Percentiles rank a stretch among this genome's conserved stretches.
These are phyloP conservation scores for Populus hybrid DNA, from an alignment of 441 rosid genomes.

Conservation along the genomic window DNA sequence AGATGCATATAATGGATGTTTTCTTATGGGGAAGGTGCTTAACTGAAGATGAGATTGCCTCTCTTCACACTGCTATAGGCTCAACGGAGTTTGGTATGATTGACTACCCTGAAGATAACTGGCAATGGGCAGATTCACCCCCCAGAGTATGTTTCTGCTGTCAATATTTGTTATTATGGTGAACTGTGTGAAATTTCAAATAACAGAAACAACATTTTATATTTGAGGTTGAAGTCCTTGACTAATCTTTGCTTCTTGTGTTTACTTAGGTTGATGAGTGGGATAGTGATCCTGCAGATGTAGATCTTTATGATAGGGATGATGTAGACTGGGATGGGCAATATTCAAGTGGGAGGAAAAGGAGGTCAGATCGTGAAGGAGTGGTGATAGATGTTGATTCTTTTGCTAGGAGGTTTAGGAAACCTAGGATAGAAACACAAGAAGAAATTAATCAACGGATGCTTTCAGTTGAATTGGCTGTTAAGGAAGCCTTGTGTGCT, in stretches of 20 bases:
- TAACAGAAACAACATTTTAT: background rate
- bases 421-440: conserved; percentile 93
- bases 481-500: conserved; percentile 92
- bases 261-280: conserved; percentile 86
- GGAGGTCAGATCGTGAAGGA: conserved; percentile 84
- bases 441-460: conserved; percentile 96
- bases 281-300: conserved; percentile 99
- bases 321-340: conserved; percentile 99
- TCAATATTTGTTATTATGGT: background rate
- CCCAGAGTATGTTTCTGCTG: conserved; percentile 61
- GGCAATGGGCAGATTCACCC: conserved; percentile 99
- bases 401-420: conserved; percentile 89
- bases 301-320: conserved; percentile 97
- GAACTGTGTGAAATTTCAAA: background rate
- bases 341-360: conserved; percentile 98
- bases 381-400: conserved; percentile 76
- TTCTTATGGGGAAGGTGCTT: conserved; percentile 99
- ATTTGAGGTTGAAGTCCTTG: conserved; percentile 16
- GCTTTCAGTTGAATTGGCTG: conserved; percentile 98
- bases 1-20: conserved; percentile 99
- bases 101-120: conserved; percentile 89
- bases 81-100: conserved; percentile 70
- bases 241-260: conserved; percentile 26
- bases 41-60: conserved; percentile 88
- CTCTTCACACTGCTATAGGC: conserved; percentile 80